These are phyloP conservation scores for Filobasidium uniguttulatum DNA, from an alignment of 1,284 basidiomycete genomes.

Conservation along the genomic window DNA sequence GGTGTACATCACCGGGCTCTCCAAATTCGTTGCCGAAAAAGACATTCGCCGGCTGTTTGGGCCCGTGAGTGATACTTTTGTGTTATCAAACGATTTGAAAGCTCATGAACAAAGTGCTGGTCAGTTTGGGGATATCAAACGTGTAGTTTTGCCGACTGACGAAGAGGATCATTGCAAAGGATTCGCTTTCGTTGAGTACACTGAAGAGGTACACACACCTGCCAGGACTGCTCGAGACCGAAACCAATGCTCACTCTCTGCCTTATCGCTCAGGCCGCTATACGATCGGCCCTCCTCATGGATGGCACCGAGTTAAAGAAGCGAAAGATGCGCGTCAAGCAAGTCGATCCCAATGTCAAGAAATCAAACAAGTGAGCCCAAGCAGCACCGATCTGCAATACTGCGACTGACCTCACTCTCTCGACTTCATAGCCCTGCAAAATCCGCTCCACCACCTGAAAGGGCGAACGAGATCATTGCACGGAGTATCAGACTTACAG, in stretches of 20 bases:
- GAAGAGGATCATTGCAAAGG: conserved; percentile 61
- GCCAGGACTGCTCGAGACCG: conserved; percentile 17
- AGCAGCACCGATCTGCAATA: neutral
- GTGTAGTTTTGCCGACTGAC: conserved; percentile 62
- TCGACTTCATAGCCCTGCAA: neutral
- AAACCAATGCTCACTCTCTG: neutral
- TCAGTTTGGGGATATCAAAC: conserved; percentile 68
- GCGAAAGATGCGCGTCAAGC: conserved; percentile 72
- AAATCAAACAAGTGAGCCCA: conserved; percentile 37
- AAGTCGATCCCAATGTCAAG: conserved; percentile 42
- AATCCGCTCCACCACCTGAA: neutral
- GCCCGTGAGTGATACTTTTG: conserved; percentile 41
- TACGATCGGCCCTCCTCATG: conserved; percentile 54
- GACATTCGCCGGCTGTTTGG: conserved; percentile 66
- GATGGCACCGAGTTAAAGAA: conserved; percentile 77
- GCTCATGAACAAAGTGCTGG: neutral
- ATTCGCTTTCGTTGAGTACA: conserved; percentile 87
- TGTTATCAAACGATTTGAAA: conserved; percentile 1
- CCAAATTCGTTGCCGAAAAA: conserved; percentile 54
- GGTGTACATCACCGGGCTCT: conserved; percentile 70
- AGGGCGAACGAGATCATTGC: conserved; percentile 4
- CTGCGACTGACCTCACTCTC: neutral
- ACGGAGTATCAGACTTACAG: conserved; percentile 54
- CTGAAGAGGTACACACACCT: conserved; percentile 64
- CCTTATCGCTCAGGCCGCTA: conserved; percentile 46